Base-by-base conservation (phyloP, 2,329 filamentous ascomycete species). In the Ilyonectria robusta region DNA sequence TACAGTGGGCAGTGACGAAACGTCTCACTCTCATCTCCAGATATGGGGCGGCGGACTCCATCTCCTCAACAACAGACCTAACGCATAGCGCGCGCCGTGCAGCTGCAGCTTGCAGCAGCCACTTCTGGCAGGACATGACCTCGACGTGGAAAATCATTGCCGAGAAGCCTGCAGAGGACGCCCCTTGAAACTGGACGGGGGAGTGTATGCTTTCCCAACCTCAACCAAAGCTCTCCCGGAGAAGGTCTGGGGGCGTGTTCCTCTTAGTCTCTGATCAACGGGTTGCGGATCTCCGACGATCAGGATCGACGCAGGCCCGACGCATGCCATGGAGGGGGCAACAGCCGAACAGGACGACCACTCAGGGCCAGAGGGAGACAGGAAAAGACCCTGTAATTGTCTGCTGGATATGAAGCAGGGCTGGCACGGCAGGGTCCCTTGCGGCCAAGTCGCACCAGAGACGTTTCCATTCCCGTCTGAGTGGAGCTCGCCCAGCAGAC, bases 201-300 rank as follows among this genome's bases (percentile, higher is more conserved):
- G 40, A n/a, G 40, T 42, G 40, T 17, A 42, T 19, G 40, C 40
- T 6, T 42, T 17, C 15, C 15, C 21, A 21, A 21, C 21, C 21
- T 21, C 21, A 21, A 21, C 21, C 21, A n/a, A 42, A n/a, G 40
- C 40, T n/a, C 15, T 15, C 40, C 40, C 15, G 4, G 29, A 10
- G n/a, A 19, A 33, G 9, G 15, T 21, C 42, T 33, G 40, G 23
- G 23, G 23, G 19, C 40, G 37, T 46, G 37, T 44, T 40, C n/a
- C 46, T 31, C 40, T 31, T 57, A 40, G 31, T 55, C 21, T 51
- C 26, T 33, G 42, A 51, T 65, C 57, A 19, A 46, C 23, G 35
- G 31, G 33, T 53, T 57, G 71, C 72, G 71, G 73, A 70, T 73
- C 63, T 57, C 67, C 62, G 73, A 70, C 71, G 73, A 75, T 75